These are phyloP conservation scores for Macrolepiota dolichaula DNA, from an alignment of 768 basidiomycete genomes.

Conservation along the genomic window DNA sequence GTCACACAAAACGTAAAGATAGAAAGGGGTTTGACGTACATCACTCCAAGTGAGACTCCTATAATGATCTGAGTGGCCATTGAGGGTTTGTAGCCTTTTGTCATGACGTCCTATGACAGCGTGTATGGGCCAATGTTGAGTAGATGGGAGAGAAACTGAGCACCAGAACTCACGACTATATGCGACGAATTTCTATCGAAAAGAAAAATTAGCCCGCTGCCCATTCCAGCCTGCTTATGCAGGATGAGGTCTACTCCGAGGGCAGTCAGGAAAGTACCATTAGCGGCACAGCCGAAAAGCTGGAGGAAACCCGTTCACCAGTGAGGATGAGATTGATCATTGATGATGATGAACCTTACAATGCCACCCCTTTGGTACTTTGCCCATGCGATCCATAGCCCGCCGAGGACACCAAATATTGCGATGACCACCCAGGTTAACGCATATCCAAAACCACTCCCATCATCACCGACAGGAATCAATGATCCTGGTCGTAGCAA, in stretches of 20 bases:
- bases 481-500: constrained; percentile 50
- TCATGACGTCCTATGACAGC: constrained; percentile 40
- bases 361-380: constrained; percentile 42
- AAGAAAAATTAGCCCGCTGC: constrained; percentile 58
- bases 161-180: constrained; percentile 39
- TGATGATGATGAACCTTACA: constrained; percentile 32
- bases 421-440: constrained; percentile 55
- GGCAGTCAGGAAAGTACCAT: constrained; percentile 56
- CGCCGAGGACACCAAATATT: constrained; percentile 38
- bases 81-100: constrained; percentile 48
- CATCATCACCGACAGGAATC: constrained; percentile 22
- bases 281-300: constrained; percentile 49
- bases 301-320: constrained; percentile 14
- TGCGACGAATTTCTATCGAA: constrained; percentile 63
- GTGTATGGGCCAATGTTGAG: neutral
- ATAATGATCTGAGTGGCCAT: constrained; percentile 47
- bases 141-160: constrained; percentile 1
- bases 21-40: constrained; percentile 37
- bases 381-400: constrained; percentile 35
- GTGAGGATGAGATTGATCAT: neutral
- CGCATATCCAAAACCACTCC: constrained; percentile 24
- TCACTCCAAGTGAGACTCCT: constrained; percentile 49
- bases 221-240: constrained; percentile 59
- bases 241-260: constrained; percentile 56
- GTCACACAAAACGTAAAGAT: neutral